Evolutionary conservation across 2,329 filamentous ascomycete genomes (phyloP).

Genomic region (Fusarium euwallaceae): DNA sequence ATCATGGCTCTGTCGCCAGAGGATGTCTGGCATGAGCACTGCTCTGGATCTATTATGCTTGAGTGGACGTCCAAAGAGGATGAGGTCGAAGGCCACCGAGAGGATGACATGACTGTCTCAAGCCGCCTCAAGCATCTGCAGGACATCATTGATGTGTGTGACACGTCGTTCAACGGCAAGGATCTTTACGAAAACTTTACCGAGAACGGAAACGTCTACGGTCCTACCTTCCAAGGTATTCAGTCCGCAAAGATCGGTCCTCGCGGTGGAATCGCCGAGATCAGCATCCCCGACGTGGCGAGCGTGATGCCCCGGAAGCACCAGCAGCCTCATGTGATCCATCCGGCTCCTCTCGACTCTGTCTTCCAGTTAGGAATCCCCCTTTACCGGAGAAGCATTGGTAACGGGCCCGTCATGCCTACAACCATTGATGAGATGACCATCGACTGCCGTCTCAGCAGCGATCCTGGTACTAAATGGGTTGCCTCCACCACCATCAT

Average conservation of each 20-base stretch:
- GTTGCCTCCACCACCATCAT: slow-evolving; percentile 12
- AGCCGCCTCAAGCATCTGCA: slow-evolving; percentile 16
- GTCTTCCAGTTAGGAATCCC: slow-evolving; percentile 47
- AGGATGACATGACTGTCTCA: slow-evolving; percentile 7
- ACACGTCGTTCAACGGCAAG: neutral
- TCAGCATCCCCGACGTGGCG: slow-evolving; percentile 22
- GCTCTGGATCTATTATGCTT: slow-evolving; percentile 17
- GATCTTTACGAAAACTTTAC: slow-evolving; percentile 20
- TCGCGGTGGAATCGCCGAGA: slow-evolving; percentile 4
- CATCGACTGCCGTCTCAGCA: slow-evolving; percentile 16
- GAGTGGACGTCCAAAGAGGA: slow-evolving; percentile 17
- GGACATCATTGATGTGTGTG: slow-evolving; percentile 19
- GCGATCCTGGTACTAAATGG: slow-evolving; percentile 24
- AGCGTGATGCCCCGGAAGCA: slow-evolving; percentile 41
- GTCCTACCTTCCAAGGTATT: slow-evolving; percentile 19
- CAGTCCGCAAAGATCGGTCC: slow-evolving; percentile 18
- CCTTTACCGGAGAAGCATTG: slow-evolving; percentile 12
- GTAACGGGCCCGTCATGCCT: slow-evolving; percentile 28
- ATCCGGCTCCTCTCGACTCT: slow-evolving; percentile 53
- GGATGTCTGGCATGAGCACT: slow-evolving; percentile 26
- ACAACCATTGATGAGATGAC: slow-evolving; percentile 25
- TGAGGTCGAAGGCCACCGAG: slow-evolving; percentile 23
- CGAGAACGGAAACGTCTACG: slow-evolving; percentile 26
- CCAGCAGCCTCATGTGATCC: slow-evolving; percentile 49
- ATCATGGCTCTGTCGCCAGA: slow-evolving; percentile 23